A percentile compares a stretch with the other conserved stretches of the same genome.
These are phyloP conservation scores for Wickerhamomyces bovis DNA, from an alignment of 805 yeast species.

Conservation along the genomic window DNA sequence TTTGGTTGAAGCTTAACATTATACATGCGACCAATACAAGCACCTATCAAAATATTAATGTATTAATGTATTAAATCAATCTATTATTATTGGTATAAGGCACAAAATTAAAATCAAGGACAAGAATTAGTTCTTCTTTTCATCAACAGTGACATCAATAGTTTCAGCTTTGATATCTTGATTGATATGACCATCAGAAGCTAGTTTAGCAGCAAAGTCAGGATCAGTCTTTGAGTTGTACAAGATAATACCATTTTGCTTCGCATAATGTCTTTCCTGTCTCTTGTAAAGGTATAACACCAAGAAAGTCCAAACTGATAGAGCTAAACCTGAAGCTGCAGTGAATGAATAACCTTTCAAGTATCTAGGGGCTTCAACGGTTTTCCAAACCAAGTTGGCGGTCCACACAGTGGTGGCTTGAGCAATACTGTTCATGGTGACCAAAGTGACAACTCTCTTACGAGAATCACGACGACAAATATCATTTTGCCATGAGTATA, in stretches of 20 bases:
- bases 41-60: too few species aligned
- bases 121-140: not conserved
- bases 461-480: conserved; percentile 49
- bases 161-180: not conserved
- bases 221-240: conserved; percentile 5
- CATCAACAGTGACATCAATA: not conserved
- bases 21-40: too few species aligned
- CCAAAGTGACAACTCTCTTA: conserved; percentile 45
- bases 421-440: conserved; percentile 46
- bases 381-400: conserved; percentile 27
- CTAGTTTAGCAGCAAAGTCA: conserved; percentile 23
- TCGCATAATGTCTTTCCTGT: conserved; percentile 32
- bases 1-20: too few species aligned
- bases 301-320: conserved; percentile 24
- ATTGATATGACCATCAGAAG: conserved; percentile 6
- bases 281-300: conserved; percentile 31
- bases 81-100: too few species aligned
- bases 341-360: conserved; percentile 42
- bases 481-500: conserved; percentile 55
- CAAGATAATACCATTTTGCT: conserved; percentile 29
- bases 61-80: too few species aligned
- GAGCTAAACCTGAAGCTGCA: conserved; percentile 14
- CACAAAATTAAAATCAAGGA: not conserved
- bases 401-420: conserved; percentile 52
- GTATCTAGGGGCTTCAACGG: conserved; percentile 52